These are phyloP conservation scores for Inga leiocalycina DNA, from an alignment of 306 rosid genomes.

Conservation along the genomic window DNA sequence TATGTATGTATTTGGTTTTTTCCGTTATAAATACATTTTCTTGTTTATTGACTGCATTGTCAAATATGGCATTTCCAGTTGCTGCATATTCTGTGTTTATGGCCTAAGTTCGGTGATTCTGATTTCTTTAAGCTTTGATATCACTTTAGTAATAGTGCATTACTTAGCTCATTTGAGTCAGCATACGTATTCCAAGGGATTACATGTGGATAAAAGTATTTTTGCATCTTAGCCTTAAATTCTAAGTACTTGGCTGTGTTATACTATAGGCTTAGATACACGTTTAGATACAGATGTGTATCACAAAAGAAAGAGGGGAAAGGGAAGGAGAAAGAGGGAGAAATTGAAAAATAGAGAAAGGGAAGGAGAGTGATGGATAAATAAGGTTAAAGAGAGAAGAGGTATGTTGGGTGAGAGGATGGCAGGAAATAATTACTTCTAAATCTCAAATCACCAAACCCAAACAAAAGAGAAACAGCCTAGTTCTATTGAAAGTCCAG, in stretches of 20 bases:
- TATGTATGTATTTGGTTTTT: neutral
- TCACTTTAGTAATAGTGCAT: neutral
- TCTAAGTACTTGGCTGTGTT: neutral
- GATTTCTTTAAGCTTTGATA: neutral
- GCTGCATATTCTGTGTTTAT: neutral
- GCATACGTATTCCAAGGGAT: neutral
- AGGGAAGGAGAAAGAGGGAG: neutral
- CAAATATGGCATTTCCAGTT: neutral
- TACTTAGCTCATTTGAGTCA: neutral
- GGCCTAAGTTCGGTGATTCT: neutral
- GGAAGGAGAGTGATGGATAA: neutral
- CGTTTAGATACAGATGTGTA: neutral
- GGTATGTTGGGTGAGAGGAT: neutral
- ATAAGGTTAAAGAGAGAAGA: neutral
- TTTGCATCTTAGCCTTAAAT: neutral
- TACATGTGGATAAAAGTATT: neutral
- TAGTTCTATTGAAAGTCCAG: neutral
- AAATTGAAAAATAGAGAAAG: neutral
- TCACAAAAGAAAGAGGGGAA: neutral
- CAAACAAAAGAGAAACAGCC: neutral
- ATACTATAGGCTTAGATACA: neutral
- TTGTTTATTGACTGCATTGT: neutral
- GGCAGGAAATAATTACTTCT: neutral
- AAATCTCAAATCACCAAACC: neutral
- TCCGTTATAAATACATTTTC: neutral